Base-by-base conservation (phyloP, 1,139 yeast genomes). In the Magnusiomyces ingens region DNA sequence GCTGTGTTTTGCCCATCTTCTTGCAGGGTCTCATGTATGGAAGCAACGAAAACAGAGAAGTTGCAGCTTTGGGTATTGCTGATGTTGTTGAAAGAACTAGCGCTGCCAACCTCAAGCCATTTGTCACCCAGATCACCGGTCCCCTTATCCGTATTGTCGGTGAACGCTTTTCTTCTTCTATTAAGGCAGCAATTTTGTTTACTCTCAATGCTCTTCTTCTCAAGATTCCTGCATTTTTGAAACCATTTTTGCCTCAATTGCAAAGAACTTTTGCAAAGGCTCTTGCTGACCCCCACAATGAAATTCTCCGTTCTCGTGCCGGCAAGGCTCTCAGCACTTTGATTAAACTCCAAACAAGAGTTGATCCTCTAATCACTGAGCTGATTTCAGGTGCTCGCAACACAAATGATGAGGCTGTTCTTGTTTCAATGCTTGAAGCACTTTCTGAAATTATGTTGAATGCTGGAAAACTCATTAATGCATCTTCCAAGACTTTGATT, bases 71-170 rank as follows among this genome's bases (percentile, higher is more conserved):
- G 64, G 97, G 90, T 57, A 88, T 94, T 66, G 95, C 96, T 10
- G 94, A 85, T 64, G 74, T 93, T 58, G 86, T 91, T 55, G 87
- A 84, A 52, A 84, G 90, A 66, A 88, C 98, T 0, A 95, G 96
- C 38, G 82, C 94, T 4, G 81, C 79, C 36, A 79, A 79, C 61
- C 79, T 94, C 70, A 87, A 83, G 68, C 89, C 96, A 43, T 87
- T 84, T 70, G 96, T 95, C 26, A 93, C 99, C 11, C 83, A 84
- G 45, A 88, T 94, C 60, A 91, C 97, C 40, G 99, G 99, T 72
- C 99, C 99, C 49, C 78, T 94, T 67, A 94, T 94, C 72, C 89
- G 99, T 77, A 96, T 91, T 55, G 88, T 93, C 67, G 99, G 99
- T 64, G 99, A 94, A 71, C 83, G 96, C 69, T 93, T 88, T 61